Evolutionary conservation across 192 early-diverging fungal species (phyloP).

Genomic region (Chytriomyces confervae): DNA sequence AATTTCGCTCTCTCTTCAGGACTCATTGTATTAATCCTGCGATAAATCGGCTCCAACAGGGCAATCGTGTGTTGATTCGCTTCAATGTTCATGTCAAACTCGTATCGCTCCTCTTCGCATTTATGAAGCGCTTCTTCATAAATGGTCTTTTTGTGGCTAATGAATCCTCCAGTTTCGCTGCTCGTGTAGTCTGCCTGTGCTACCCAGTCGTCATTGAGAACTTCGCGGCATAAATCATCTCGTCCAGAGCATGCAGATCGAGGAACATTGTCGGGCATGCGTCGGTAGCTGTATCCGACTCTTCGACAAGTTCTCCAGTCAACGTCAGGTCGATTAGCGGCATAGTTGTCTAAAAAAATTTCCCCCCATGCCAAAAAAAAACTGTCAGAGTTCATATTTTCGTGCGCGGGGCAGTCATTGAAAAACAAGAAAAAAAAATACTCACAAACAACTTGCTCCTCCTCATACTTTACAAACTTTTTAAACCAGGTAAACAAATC

Average conservation of each 20-base stretch:
- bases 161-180: slow-evolving; percentile 81
- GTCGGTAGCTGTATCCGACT: slow-evolving; percentile 77
- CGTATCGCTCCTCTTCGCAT: slow-evolving; percentile 96
- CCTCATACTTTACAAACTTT: slow-evolving; percentile 80
- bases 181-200: slow-evolving; percentile 91
- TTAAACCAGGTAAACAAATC: slow-evolving; percentile 98
- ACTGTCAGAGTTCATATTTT: no score
- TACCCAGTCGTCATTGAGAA: slow-evolving; percentile 95
- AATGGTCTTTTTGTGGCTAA: slow-evolving; percentile 87
- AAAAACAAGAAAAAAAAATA: slow-evolving; percentile 1
- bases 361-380: no score
- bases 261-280: slow-evolving; percentile 62
- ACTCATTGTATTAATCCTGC: slow-evolving; percentile 82
- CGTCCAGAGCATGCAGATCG: slow-evolving; percentile 81
- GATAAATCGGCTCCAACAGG: slow-evolving; percentile 87
- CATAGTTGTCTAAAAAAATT: slow-evolving; percentile 61
- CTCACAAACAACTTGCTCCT: slow-evolving; percentile 70
- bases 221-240: slow-evolving; percentile 90
- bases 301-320: slow-evolving; percentile 66
- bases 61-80: slow-evolving; percentile 89
- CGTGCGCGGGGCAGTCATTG: no score
- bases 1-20: slow-evolving; percentile 77
- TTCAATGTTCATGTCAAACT: slow-evolving; percentile 98
- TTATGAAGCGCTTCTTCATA: slow-evolving; percentile 95
- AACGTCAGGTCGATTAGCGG: slow-evolving; percentile 63